These are phyloP conservation scores for Phialophora chinensis DNA, from an alignment of 2,329 filamentous ascomycete species.

Conservation along the genomic window DNA sequence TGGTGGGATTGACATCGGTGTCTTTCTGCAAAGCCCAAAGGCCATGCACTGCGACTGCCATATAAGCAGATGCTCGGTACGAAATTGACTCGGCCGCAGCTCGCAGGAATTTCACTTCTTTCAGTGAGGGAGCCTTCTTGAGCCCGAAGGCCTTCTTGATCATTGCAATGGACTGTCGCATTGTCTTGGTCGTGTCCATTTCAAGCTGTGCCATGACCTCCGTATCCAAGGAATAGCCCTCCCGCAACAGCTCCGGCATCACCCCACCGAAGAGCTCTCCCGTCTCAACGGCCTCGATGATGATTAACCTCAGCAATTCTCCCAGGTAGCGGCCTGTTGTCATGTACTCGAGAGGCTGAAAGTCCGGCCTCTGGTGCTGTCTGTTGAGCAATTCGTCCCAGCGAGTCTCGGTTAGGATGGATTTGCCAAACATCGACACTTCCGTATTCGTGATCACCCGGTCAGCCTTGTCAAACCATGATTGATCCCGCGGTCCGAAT, in stretches of 20 bases:
- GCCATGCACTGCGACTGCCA: slow-evolving; percentile 68
- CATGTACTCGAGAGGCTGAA: slow-evolving; percentile 70
- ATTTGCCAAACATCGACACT: slow-evolving; percentile 67
- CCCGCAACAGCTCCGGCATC: slow-evolving; percentile 60
- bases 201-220: slow-evolving; percentile 65
- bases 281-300: slow-evolving; percentile 64
- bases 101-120: slow-evolving; percentile 62
- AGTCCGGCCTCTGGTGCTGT: slow-evolving; percentile 64
- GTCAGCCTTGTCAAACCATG: slow-evolving; percentile 63
- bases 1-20: slow-evolving; percentile 49
- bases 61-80: slow-evolving; percentile 64
- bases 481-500: slow-evolving; percentile 60
- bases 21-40: slow-evolving; percentile 63
- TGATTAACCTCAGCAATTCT: slow-evolving; percentile 66
- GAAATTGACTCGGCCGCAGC: slow-evolving; percentile 61
- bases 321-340: slow-evolving; percentile 68
- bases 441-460: slow-evolving; percentile 70
- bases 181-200: slow-evolving; percentile 48
- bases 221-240: slow-evolving; percentile 66
- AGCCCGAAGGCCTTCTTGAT: slow-evolving; percentile 61
- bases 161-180: slow-evolving; percentile 50
- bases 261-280: slow-evolving; percentile 63
- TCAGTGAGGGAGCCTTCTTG: slow-evolving; percentile 50
- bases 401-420: slow-evolving; percentile 62
- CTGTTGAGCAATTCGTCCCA: slow-evolving; percentile 68